Evolutionary conservation across 208 protist species (phyloP).

Genomic region (Trypanosoma mega): DNA sequence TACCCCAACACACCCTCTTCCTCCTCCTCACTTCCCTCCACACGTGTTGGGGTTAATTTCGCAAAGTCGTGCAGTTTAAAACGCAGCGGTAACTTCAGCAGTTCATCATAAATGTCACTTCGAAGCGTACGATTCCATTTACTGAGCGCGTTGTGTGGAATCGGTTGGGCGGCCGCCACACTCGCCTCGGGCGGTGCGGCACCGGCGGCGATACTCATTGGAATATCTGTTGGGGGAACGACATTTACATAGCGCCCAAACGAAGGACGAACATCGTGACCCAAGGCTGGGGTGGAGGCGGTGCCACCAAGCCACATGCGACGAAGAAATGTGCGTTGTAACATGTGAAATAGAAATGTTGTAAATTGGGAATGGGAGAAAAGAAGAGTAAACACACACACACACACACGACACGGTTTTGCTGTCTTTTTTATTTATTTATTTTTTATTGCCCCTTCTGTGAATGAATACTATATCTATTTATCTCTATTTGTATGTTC

Average conservation of each 20-base stretch:
- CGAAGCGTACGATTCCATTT: slow-evolving; percentile 66
- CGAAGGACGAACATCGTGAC: slow-evolving; percentile 51
- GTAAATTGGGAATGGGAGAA: neutral
- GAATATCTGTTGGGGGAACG: slow-evolving; percentile 40
- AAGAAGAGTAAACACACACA: slow-evolving; percentile 8
- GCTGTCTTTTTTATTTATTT: neutral
- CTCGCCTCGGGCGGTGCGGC: slow-evolving; percentile 34
- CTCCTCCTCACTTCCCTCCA: neutral
- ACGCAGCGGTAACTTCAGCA: slow-evolving; percentile 83
- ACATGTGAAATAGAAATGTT: slow-evolving; percentile 28
- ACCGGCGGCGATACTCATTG: slow-evolving; percentile 26
- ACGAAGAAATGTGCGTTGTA: slow-evolving; percentile 25
- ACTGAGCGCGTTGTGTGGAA: slow-evolving; percentile 27
- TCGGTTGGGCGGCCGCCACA: slow-evolving; percentile 29
- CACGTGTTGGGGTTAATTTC: slow-evolving; percentile 26
- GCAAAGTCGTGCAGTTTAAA: slow-evolving; percentile 78
- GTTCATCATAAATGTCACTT: slow-evolving; percentile 83
- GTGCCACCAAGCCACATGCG: slow-evolving; percentile 71
- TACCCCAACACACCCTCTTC: slow-evolving; percentile 3
- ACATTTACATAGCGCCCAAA: slow-evolving; percentile 78
- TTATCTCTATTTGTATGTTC: neutral
- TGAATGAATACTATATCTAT: too few species aligned
- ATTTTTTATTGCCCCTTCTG: neutral
- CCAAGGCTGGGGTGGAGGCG: slow-evolving; percentile 45
- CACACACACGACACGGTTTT: neutral